Percentiles rank a stretch among this genome's conserved stretches.
Conservation (phyloP, 163 green algal species). For the Prototheca wickerhamii region DNA sequence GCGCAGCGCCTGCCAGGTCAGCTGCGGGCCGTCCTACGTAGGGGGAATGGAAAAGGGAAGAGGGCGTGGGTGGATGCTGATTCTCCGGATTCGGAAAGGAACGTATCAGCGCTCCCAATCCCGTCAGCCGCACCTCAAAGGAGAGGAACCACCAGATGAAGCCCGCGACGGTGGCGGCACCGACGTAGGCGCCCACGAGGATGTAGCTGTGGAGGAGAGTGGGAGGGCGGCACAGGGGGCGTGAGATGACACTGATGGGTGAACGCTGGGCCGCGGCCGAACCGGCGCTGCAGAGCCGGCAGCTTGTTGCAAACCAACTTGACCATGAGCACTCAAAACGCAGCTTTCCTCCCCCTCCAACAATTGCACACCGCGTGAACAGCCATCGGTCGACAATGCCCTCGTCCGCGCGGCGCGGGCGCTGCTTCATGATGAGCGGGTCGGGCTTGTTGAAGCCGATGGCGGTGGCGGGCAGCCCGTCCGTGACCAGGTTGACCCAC, state of each 20-base stretch:
- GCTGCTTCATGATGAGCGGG: constrained; percentile 71
- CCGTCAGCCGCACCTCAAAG: constrained; percentile 15
- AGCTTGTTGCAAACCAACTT: too few relatives aligned
- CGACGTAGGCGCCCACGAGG: constrained; percentile 80
- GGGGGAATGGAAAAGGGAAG: not conserved
- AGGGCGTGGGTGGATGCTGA: not conserved
- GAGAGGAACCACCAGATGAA: constrained; percentile 87
- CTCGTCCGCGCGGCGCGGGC: constrained; percentile 45
- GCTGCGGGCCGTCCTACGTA: constrained; percentile 35
- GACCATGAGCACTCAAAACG: not conserved
- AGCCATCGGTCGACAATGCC: constrained; percentile 87
- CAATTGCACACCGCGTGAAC: constrained; percentile 48
- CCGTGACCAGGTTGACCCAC: constrained; percentile 96
- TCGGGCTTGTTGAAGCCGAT: constrained; percentile 91
- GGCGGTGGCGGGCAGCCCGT: constrained; percentile 86
- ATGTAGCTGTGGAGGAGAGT: constrained; percentile 57
- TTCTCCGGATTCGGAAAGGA: not conserved
- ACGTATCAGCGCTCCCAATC: not conserved
- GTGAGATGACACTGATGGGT: not conserved
- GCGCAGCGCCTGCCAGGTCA: constrained; percentile 66
- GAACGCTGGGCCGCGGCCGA: too few relatives aligned
- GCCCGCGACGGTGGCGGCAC: constrained; percentile 66
- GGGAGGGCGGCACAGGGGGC: too few relatives aligned
- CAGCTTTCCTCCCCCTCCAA: not conserved
- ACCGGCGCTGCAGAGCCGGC: too few relatives aligned